A percentile compares a stretch with the other conserved stretches of the same genome.
Conservation (phyloP, 2,329 filamentous ascomycete genomes). For the Pseudogymnoascus destructans region DNA sequence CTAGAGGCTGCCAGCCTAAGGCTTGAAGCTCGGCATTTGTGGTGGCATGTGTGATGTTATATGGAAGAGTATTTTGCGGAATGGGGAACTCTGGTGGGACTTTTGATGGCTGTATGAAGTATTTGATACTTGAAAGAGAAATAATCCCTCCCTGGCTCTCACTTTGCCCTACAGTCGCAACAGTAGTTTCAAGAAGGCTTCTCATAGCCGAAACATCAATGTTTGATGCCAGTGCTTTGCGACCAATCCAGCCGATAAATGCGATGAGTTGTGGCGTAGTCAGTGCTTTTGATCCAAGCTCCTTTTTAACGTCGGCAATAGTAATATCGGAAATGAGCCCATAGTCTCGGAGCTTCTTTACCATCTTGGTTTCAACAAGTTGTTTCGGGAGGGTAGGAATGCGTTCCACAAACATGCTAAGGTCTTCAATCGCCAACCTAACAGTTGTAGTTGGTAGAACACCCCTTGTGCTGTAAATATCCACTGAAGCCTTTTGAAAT, state of each 20-base stretch:
- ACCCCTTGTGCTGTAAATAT: conserved; percentile 78
- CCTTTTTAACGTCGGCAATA: conserved; percentile 69
- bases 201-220: conserved; percentile 56
- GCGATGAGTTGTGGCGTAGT: conserved; percentile 64
- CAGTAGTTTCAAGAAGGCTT: conserved; percentile 63
- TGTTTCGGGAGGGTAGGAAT: conserved; percentile 76
- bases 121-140: conserved; percentile 59
- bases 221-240: conserved; percentile 57
- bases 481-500: conserved; percentile 67
- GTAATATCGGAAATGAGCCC: conserved; percentile 81
- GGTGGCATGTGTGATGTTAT: conserved; percentile 65
- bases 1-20: conserved; percentile 75
- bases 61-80: conserved; percentile 70
- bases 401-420: conserved; percentile 65
- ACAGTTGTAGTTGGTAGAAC: conserved; percentile 75
- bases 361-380: conserved; percentile 60
- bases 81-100: conserved; percentile 74
- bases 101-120: conserved; percentile 62
- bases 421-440: conserved; percentile 55
- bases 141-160: conserved; percentile 57
- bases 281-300: conserved; percentile 71
- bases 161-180: conserved; percentile 52
- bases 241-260: conserved; percentile 74
- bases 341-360: conserved; percentile 69
- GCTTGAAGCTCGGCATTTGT: conserved; percentile 56